Base-by-base conservation (phyloP, 306 rosid genomes). In the Begonia fuchsioides region DNA sequence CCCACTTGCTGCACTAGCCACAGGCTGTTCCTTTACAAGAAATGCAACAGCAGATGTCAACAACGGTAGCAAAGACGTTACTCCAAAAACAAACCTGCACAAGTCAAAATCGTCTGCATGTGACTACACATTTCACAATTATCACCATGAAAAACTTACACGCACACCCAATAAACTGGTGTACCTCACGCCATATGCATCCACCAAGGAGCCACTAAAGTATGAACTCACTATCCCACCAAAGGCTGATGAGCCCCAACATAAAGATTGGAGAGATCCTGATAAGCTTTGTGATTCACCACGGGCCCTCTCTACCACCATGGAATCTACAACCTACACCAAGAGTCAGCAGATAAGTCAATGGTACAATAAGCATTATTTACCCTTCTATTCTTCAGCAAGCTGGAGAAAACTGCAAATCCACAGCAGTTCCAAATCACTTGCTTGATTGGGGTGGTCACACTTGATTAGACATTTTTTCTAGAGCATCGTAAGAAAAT, bases 241-340 rank as follows among this genome's bases (percentile, higher is more conserved):
- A 71, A 81, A 75, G 57, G 98, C 88, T 2, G 95, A 81, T 57
- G 98, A 90, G 57, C 98, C 98, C 98, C 98, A 92, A 61, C 98
- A 92, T 62, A 85, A 79, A 35, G 98, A 92, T 56, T 92, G 98
- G 57, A 92, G 94, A 63, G 98, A 92, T 44, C 98, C 98, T 8
- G 96, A 82, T 64, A 76, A 78, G 68, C 94, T 85, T 72, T 92
- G 98, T 54, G 98, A 92, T 70, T 92, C 98, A 48, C 98, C 98
- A 59, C 98, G 98, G 51, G 98, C 93, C 71, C 98, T 83, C 81
- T 92, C 98, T 46, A 92, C 98, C 20, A 92, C 98, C 98, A 92
- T 86, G 64, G 98, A 92, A 77, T 92, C 98, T 66, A 92, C 98
- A 61, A 92, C 98, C 98, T 90, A 65, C 65, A 79, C 54, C 57